phyloP scores from a whole-genome alignment of 352 stramenopile genomes.

The Pythium rhizo-oryzae region DNA sequence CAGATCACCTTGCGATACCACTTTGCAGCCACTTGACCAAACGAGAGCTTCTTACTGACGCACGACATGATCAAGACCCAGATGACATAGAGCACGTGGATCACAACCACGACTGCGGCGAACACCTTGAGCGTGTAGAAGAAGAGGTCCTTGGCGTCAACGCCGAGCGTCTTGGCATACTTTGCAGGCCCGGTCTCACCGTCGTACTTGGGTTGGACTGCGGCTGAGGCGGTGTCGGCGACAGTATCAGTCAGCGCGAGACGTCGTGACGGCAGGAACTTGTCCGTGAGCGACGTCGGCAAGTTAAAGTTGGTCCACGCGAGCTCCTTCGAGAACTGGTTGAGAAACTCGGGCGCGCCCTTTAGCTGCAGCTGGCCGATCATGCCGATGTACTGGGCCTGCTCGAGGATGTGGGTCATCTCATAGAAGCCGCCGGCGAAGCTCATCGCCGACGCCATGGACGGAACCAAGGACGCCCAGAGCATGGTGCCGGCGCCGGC shows the following conservation, averaged over 20 bases:
- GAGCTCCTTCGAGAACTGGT: constrained; percentile 82
- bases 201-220: constrained; percentile 34
- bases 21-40: constrained; percentile 52
- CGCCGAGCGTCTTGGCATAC: constrained; percentile 70
- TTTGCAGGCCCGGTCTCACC: constrained; percentile 63
- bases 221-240: constrained; percentile 7
- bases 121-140: constrained; percentile 83
- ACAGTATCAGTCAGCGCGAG: constrained; percentile 14
- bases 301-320: constrained; percentile 90
- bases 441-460: constrained; percentile 61
- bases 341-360: constrained; percentile 74
- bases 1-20: constrained; percentile 88
- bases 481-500: constrained; percentile 68
- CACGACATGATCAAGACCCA: constrained; percentile 48
- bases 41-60: constrained; percentile 56
- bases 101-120: constrained; percentile 48
- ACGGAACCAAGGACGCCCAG: constrained; percentile 69
- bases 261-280: constrained; percentile 25
- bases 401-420: constrained; percentile 86
- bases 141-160: constrained; percentile 70
- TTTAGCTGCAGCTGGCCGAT: constrained; percentile 80
- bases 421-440: constrained; percentile 79
- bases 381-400: constrained; percentile 85
- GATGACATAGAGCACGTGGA: constrained; percentile 72
- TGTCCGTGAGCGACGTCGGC: constrained; percentile 47